A percentile compares a stretch with the other conserved stretches of the same genome.
Conservation (phyloP, 768 basidiomycete species). For the Pholiota microspora region DNA sequence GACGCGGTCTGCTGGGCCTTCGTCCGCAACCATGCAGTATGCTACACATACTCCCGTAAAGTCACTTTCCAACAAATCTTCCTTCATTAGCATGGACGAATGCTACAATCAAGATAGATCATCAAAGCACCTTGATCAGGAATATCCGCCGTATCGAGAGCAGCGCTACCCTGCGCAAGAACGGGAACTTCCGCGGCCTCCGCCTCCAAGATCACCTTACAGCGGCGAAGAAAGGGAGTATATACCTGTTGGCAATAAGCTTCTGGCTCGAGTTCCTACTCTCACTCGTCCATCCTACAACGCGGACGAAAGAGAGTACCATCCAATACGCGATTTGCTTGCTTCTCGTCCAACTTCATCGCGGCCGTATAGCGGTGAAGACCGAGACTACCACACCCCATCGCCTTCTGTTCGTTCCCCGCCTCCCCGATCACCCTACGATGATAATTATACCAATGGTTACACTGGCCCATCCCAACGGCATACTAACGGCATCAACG, state of each 20-base stretch:
- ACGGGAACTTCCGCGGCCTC: neutral
- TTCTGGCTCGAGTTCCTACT: constrained; percentile 2
- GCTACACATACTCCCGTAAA: constrained; percentile 20
- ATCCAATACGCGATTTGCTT: constrained; percentile 2
- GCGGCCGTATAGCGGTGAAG: constrained; percentile 8
- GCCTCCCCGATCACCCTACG: constrained; percentile 6
- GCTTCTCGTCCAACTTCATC: constrained; percentile 8
- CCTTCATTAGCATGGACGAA: constrained; percentile 22
- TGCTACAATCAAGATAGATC: constrained; percentile 16
- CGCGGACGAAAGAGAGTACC: constrained; percentile 4
- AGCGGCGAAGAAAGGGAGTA: constrained; percentile 5
- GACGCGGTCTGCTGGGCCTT: constrained; percentile 14
- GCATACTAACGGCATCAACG: neutral
- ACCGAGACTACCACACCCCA: constrained; percentile 13
- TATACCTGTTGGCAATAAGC: neutral
- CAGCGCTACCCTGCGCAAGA: constrained; percentile 4
- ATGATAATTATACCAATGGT: constrained; percentile 3
- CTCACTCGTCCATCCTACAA: constrained; percentile 5
- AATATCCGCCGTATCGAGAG: constrained; percentile 12
- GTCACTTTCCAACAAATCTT: constrained; percentile 22
- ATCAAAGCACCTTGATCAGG: constrained; percentile 10
- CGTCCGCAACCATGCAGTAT: constrained; percentile 24
- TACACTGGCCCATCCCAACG: neutral
- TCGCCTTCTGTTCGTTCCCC: constrained; percentile 8
- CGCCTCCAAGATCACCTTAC: constrained; percentile 2